These are phyloP conservation scores for Saccharum officinarum DNA, from an alignment of 176 grass and related monocot genomes.

Conservation along the genomic window DNA sequence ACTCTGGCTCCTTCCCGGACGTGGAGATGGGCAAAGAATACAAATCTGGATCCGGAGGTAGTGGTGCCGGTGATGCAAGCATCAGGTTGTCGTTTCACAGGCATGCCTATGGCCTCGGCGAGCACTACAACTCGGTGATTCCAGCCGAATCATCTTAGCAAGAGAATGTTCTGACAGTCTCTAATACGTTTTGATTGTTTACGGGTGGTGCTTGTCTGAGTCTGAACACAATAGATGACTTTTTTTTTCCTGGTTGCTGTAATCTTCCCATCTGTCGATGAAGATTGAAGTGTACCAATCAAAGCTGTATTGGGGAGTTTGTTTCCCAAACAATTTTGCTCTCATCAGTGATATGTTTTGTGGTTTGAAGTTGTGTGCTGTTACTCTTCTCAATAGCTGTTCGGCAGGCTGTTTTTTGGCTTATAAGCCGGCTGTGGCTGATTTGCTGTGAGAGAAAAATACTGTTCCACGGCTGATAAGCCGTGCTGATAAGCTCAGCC, in stretches of 20 bases:
- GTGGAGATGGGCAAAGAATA: slow-evolving; percentile 98
- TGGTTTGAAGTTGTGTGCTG: background rate
- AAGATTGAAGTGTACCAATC: slow-evolving; percentile 36
- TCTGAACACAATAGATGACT: background rate
- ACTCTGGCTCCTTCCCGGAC: slow-evolving; percentile 89
- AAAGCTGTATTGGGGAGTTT: slow-evolving; percentile 28
- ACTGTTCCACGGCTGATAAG: too few species aligned
- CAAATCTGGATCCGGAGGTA: slow-evolving; percentile 42
- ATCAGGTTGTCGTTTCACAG: slow-evolving; percentile 85
- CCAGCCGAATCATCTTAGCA: slow-evolving; percentile 31
- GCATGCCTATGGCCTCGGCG: slow-evolving; percentile 92
- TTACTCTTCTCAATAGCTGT: background rate
- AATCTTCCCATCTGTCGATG: background rate
- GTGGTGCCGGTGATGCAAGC: slow-evolving; percentile 24
- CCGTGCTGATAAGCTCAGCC: too few species aligned
- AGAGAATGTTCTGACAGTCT: background rate
- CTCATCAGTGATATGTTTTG: background rate
- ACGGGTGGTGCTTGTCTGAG: slow-evolving; percentile 10
- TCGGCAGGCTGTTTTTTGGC: too few species aligned
- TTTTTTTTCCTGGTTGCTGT: background rate
- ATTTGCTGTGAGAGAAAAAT: too few species aligned
- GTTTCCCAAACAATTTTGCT: slow-evolving; percentile 51
- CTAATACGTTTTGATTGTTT: slow-evolving; percentile 30
- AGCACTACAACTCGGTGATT: slow-evolving; percentile 95
- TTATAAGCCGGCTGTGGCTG: too few species aligned